A percentile compares a stretch with the other conserved stretches of the same genome.
Evolutionary conservation across 2,329 filamentous ascomycete species (phyloP).

Genomic region (Ophiostoma ulmi): DNA sequence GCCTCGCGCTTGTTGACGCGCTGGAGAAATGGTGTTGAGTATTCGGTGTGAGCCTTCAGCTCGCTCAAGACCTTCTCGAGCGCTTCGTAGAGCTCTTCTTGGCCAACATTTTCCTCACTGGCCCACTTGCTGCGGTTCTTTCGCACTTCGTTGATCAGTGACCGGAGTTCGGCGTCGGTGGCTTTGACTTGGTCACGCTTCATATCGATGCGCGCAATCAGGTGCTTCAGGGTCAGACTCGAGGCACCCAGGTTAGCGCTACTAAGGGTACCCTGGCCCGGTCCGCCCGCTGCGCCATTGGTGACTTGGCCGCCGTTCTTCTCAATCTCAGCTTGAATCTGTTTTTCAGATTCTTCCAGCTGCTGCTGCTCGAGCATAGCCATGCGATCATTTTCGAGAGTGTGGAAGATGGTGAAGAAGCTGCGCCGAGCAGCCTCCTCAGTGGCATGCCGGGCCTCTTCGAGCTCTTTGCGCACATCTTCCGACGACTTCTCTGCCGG

Average conservation of each 20-base stretch:
- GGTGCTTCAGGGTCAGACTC: slow-evolving; percentile 90
- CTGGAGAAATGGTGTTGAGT: slow-evolving; percentile 91
- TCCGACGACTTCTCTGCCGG: slow-evolving; percentile 59
- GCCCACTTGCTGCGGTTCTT: slow-evolving; percentile 99
- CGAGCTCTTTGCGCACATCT: slow-evolving; percentile 86
- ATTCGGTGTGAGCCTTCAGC: slow-evolving; percentile 93
- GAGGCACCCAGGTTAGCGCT: slow-evolving; percentile 93
- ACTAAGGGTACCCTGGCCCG: slow-evolving; percentile 79
- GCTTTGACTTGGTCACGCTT: slow-evolving; percentile 86
- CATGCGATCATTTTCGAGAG: slow-evolving; percentile 87
- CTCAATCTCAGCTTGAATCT: slow-evolving; percentile 93
- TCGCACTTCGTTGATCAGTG: slow-evolving; percentile 91
- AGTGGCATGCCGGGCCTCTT: slow-evolving; percentile 84
- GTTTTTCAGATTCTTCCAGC: slow-evolving; percentile 91
- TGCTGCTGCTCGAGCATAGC: slow-evolving; percentile 98
- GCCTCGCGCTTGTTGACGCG: slow-evolving; percentile 96
- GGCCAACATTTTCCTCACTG: slow-evolving; percentile 92
- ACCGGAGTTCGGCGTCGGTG: slow-evolving; percentile 86
- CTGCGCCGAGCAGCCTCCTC: slow-evolving; percentile 84
- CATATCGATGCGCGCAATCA: slow-evolving; percentile 91
- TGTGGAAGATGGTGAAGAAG: slow-evolving; percentile 92
- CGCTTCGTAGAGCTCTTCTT: slow-evolving; percentile 96
- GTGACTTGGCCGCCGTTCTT: slow-evolving; percentile 44
- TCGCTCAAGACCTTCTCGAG: slow-evolving; percentile 95
- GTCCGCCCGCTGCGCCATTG: slow-evolving; percentile 34